Percentiles rank a stretch among this genome's conserved stretches.
Evolutionary conservation across 208 protist species (phyloP).

Genomic region (Eutreptiella sp.): DNA sequence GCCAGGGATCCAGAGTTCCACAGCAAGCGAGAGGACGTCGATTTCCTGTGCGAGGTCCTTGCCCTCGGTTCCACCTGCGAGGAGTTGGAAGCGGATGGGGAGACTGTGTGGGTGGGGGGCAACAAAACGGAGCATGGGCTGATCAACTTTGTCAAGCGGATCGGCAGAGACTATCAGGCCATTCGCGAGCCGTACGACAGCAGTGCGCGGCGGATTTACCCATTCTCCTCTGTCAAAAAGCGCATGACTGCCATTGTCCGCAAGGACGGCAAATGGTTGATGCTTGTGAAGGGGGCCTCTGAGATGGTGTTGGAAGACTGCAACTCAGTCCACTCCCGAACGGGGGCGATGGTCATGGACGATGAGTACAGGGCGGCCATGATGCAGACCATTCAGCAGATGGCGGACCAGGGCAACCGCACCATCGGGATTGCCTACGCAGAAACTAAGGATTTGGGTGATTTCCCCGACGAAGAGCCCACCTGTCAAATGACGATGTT

Average conservation of each 20-base stretch:
- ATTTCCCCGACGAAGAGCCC: slow-evolving; percentile 53
- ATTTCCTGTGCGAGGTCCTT: slow-evolving; percentile 44
- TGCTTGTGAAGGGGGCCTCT: slow-evolving; percentile 56
- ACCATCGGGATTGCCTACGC: slow-evolving; percentile 72
- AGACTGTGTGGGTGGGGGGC: slow-evolving; percentile 37
- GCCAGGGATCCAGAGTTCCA: no score
- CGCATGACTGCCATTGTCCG: slow-evolving; percentile 63
- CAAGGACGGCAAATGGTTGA: no score
- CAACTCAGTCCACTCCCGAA: no score
- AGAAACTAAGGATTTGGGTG: slow-evolving; percentile 20
- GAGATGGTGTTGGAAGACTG: slow-evolving; percentile 53
- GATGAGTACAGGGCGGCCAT: slow-evolving; percentile 38
- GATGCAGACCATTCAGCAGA: slow-evolving; percentile 46
- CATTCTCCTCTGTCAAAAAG: slow-evolving; percentile 77
- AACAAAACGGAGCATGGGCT: slow-evolving; percentile 77
- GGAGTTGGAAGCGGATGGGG: slow-evolving; percentile 51
- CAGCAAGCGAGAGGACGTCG: no score
- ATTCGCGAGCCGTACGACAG: background rate
- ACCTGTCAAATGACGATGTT: no score
- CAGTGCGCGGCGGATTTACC: slow-evolving; percentile 53
- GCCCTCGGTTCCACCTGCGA: slow-evolving; percentile 67
- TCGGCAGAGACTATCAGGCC: slow-evolving; percentile 20
- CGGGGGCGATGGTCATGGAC: slow-evolving; percentile 52
- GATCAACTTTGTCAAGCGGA: slow-evolving; percentile 63
- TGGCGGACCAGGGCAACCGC: slow-evolving; percentile 57